A percentile compares a stretch with the other conserved stretches of the same genome.
phyloP scores from a whole-genome alignment of 2,329 filamentous ascomycete species.

The Xylariaceae sp. region DNA sequence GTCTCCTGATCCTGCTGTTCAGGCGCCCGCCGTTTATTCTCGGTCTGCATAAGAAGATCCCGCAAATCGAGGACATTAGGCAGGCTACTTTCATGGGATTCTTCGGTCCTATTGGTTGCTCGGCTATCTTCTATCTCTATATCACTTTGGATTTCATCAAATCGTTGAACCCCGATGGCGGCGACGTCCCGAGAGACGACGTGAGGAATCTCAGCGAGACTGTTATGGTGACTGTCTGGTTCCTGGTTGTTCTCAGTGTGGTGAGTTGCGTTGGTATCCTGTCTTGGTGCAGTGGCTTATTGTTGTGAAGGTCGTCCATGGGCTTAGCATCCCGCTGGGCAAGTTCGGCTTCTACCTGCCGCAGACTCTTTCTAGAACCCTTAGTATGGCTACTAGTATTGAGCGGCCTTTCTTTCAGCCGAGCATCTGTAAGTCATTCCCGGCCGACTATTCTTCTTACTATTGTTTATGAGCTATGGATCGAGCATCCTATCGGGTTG shows the following conservation, averaged over 20 bases:
- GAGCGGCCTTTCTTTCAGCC: slow-evolving; percentile 23
- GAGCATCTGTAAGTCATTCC: slow-evolving; percentile 9
- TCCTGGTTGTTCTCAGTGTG: slow-evolving; percentile 76
- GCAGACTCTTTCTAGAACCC: slow-evolving; percentile 54
- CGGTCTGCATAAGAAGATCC: slow-evolving; percentile 68
- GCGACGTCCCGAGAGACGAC: slow-evolving; percentile 61
- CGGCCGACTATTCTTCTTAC: neutral
- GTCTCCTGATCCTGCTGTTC: slow-evolving; percentile 70
- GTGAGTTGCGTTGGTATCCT: slow-evolving; percentile 52
- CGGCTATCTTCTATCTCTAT: slow-evolving; percentile 86
- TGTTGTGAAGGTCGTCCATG: slow-evolving; percentile 62
- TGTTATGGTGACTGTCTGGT: slow-evolving; percentile 76
- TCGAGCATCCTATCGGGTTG: too few species aligned
- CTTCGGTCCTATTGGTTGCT: slow-evolving; percentile 89
- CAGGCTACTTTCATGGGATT: slow-evolving; percentile 87
- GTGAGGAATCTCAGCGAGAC: slow-evolving; percentile 62
- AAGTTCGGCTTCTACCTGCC: slow-evolving; percentile 63
- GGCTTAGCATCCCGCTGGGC: slow-evolving; percentile 72
- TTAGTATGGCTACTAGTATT: slow-evolving; percentile 35
- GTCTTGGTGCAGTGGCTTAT: slow-evolving; percentile 2
- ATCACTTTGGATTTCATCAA: slow-evolving; percentile 71
- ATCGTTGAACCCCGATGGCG: slow-evolving; percentile 44
- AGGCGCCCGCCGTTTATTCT: slow-evolving; percentile 75
- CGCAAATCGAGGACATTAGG: slow-evolving; percentile 67
- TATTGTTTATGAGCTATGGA: too few species aligned